Base-by-base conservation (phyloP, 495 filamentous ascomycete genomes). In the Pseudomonodictys pantanalensis region DNA sequence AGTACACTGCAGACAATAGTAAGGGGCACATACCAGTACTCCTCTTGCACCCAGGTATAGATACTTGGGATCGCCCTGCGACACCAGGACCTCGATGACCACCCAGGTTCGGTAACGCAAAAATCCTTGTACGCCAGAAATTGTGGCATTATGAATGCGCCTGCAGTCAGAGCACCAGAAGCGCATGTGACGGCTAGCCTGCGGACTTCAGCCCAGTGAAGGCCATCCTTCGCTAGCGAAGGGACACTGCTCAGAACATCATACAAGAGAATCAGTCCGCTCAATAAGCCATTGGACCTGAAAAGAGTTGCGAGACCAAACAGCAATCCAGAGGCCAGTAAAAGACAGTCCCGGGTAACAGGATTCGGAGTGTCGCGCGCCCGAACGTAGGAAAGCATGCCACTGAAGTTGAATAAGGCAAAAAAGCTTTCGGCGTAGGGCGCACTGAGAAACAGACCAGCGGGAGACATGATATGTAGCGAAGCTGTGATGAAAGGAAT, bases 251-350 rank as follows among this genome's bases (percentile, higher is more conserved):
- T 25, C 11, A 72, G 20, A 17, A 78, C 77, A 71, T 89, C 86
- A 60, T 76, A 80, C 29, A 86, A 78, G 44, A 93, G 82, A 17
- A 89, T 67, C 22, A 89, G 65, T 6, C 93, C 93, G 71, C 89
- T 95, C 1, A 97, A 76, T 23, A 96, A 71, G 3, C 90, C 93
- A 73, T 98, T 98, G 64, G 87, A 90, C 45, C 93, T 85, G 42
- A 95, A 84, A 10, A 81, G 81, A 2, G 85, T 86, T 0, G 91
- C 88, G 20, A 84, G 61, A 0, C 86, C 87, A 69, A 97, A 91
- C n/a, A 83, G 59, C 4, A 81, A 59, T 3, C 89, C 89, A 2
- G 86, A 78, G 6, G 76, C 49, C 26, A 95, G 39, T 76, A 50
- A 17, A 18, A 18, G 38, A 56, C 9, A 17, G 22, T 38, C 54